Percentiles rank a stretch among this genome's conserved stretches.
These are phyloP conservation scores for Tricladium varicosporioides DNA, from an alignment of 2,329 filamentous ascomycete genomes.

Conservation along the genomic window DNA sequence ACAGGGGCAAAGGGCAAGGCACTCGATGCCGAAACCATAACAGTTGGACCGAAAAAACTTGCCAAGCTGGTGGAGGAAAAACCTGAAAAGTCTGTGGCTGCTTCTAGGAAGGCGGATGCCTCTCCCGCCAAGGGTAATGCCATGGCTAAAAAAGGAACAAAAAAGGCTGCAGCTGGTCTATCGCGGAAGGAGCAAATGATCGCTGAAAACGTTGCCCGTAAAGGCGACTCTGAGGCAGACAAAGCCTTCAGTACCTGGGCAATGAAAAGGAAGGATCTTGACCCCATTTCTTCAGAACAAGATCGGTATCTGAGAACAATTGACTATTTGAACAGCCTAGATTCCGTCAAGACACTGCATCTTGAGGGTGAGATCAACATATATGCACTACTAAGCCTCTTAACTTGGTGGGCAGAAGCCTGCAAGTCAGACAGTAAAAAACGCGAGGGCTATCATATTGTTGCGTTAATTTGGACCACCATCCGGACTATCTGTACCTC, in stretches of 20 bases:
- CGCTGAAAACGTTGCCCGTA: constrained; percentile 32
- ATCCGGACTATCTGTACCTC: constrained; percentile 38
- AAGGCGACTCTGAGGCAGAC: constrained; percentile 29
- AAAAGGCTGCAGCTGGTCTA: constrained; percentile 40
- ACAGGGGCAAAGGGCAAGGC: constrained; percentile 62
- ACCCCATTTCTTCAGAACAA: constrained; percentile 28
- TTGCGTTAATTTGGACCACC: constrained; percentile 46
- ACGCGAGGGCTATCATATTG: constrained; percentile 38
- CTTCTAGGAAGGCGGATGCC: constrained; percentile 27
- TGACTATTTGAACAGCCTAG: constrained; percentile 31
- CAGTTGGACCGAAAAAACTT: constrained; percentile 40
- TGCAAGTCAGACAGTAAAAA: constrained; percentile 35
- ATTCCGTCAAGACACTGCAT: constrained; percentile 26
- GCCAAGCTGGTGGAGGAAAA: constrained; percentile 29
- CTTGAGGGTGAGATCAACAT: constrained; percentile 37
- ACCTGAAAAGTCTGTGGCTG: constrained; percentile 15
- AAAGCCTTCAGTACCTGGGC: constrained; percentile 34
- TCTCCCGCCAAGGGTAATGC: constrained; percentile 13
- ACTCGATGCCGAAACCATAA: constrained; percentile 63
- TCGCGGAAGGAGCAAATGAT: constrained; percentile 36
- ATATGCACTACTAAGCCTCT: constrained; percentile 47
- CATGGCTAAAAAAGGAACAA: constrained; percentile 31
- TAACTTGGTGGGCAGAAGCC: constrained; percentile 46
- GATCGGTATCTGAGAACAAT: constrained; percentile 30
- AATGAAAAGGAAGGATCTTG: constrained; percentile 30